A percentile compares a stretch with the other conserved stretches of the same genome.
These are phyloP conservation scores for Penicillium pulvis DNA, from an alignment of 495 filamentous ascomycete species.

Conservation along the genomic window DNA sequence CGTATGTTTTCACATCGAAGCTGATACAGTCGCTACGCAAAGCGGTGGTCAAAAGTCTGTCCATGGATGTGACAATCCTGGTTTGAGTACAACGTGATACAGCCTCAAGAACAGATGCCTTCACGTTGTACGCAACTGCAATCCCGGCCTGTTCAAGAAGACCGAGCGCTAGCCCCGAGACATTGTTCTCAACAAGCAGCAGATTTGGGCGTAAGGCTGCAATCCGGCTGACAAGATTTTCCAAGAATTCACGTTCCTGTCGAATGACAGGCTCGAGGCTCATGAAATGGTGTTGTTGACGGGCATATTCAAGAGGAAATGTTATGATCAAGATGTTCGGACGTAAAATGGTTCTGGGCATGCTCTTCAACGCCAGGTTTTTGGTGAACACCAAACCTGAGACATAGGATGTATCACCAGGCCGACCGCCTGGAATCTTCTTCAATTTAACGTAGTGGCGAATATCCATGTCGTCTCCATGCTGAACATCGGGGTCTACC, in stretches of 20 bases:
- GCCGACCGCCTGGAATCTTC: conserved; percentile 86
- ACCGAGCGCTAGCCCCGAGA: conserved; percentile 86
- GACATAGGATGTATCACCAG: conserved; percentile 90
- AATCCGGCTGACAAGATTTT: conserved; percentile 92
- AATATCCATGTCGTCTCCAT: conserved; percentile 94
- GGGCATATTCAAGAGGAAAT: conserved; percentile 94
- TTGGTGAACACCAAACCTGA: conserved; percentile 97
- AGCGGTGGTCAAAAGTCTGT: conserved; percentile 85
- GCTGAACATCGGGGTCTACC: conserved; percentile 87
- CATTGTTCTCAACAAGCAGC: conserved; percentile 84
- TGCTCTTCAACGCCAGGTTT: conserved; percentile 92
- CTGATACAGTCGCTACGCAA: conserved; percentile 76
- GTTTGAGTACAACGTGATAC: conserved; percentile 90
- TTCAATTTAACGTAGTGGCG: conserved; percentile 99
- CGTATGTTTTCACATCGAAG: conserved; percentile 94
- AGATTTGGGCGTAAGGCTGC: conserved; percentile 79
- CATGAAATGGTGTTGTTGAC: conserved; percentile 97
- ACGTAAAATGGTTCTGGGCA: conserved; percentile 81
- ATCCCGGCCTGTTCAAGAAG: conserved; percentile 86
- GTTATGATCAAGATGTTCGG: conserved; percentile 91
- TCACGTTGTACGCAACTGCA: conserved; percentile 93
- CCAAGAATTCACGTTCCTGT: conserved; percentile 92
- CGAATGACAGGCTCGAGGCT: conserved; percentile 95
- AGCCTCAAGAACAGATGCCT: conserved; percentile 90
- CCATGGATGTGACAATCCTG: conserved; percentile 89